These are phyloP conservation scores for Domatiomyces globalis DNA, from an alignment of 2,329 filamentous ascomycete species.

Conservation along the genomic window DNA sequence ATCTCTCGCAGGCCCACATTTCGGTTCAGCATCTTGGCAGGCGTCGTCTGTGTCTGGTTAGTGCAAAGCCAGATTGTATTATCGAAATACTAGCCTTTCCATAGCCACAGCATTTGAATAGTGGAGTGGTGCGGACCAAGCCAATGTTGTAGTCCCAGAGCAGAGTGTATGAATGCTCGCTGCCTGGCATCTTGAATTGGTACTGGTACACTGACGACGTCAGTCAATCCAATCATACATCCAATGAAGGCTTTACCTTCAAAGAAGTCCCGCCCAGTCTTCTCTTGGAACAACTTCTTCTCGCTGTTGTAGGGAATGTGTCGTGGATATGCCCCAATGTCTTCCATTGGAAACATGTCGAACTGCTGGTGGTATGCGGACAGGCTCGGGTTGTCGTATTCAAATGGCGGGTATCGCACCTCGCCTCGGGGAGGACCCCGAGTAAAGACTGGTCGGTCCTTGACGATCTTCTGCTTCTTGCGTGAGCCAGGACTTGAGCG, in stretches of 20 bases:
- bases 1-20: constrained; percentile 81
- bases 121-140: constrained; percentile 80
- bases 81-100: constrained; percentile 52
- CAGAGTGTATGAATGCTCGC: constrained; percentile 55
- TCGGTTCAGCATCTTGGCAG: constrained; percentile 63
- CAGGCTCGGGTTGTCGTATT: constrained; percentile 37
- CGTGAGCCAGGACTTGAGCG: constrained; percentile 5
- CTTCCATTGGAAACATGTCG: constrained; percentile 49
- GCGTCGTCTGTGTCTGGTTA: constrained; percentile 52
- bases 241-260: constrained; percentile 47
- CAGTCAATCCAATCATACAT: constrained; percentile 3
- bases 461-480: constrained; percentile 45
- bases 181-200: constrained; percentile 58
- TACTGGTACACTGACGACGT: constrained; percentile 62
- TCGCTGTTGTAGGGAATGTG: constrained; percentile 92
- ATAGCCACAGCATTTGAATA: constrained; percentile 83
- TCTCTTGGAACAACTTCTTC: constrained; percentile 76
- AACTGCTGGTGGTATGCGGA: constrained; percentile 47
- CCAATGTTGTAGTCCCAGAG: constrained; percentile 98
- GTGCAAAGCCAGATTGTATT: background rate
- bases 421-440: constrained; percentile 50
- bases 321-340: constrained; percentile 46
- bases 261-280: constrained; percentile 76
- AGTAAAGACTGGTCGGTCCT: constrained; percentile 49
- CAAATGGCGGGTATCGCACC: constrained; percentile 61